A percentile compares a stretch with the other conserved stretches of the same genome.
Conservation (phyloP, 2,329 filamentous ascomycete species). For the Neopestalotiopsis rosae region DNA sequence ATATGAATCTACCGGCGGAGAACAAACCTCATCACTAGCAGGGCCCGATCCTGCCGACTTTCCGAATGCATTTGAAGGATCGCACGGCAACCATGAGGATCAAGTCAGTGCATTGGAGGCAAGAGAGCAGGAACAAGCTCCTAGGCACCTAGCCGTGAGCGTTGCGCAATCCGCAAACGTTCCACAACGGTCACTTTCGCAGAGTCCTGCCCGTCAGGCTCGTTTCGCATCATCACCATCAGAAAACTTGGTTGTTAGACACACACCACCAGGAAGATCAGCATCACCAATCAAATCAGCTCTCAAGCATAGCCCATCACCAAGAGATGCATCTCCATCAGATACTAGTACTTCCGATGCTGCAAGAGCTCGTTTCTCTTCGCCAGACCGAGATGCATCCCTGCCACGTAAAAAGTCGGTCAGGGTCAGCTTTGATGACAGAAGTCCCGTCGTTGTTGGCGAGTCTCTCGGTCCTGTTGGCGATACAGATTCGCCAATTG, state of each 20-base stretch:
- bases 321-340: conserved; percentile 54
- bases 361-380: conserved; percentile 30
- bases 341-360: conserved; percentile 54
- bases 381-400: conserved; percentile 38
- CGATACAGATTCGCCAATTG: conserved; percentile 45
- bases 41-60: conserved; percentile 7
- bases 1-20: conserved; percentile 19
- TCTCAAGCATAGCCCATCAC: conserved; percentile 67
- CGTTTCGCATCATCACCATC: conserved; percentile 65
- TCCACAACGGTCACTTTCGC: conserved; percentile 47
- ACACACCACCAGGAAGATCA: conserved; percentile 73
- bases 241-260: conserved; percentile 62
- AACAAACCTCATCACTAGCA: background rate
- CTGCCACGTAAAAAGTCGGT: conserved; percentile 65
- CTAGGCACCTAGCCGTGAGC: conserved; percentile 31
- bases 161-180: conserved; percentile 26
- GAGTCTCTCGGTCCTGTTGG: conserved; percentile 44
- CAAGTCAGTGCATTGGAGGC: background rate
- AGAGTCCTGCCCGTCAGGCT: conserved; percentile 70
- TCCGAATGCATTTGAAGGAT: conserved; percentile 11
- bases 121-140: conserved; percentile 21
- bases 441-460: conserved; percentile 59
- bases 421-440: conserved; percentile 81
- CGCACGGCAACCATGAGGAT: background rate
- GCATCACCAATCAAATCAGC: conserved; percentile 80